A percentile compares a stretch with the other conserved stretches of the same genome.
These are phyloP conservation scores for Arthrobotrys megalospora DNA, from an alignment of 2,329 filamentous ascomycete species.

Conservation along the genomic window DNA sequence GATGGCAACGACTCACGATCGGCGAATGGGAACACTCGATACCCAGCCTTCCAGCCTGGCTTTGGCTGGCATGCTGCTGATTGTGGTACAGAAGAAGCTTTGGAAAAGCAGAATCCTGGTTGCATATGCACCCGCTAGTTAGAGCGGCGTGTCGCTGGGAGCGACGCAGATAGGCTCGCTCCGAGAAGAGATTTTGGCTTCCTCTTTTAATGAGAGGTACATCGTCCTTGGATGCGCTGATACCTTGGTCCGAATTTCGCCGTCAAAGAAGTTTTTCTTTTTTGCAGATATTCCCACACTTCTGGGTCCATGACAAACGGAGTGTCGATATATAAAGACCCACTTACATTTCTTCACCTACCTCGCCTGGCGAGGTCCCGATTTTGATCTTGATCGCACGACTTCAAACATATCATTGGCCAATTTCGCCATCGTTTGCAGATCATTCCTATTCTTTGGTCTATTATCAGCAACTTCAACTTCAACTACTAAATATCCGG, in stretches of 20 bases:
- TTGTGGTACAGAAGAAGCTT: constrained; percentile 58
- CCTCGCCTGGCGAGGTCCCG: constrained; percentile 43
- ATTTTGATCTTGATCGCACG: constrained; percentile 47
- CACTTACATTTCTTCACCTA: constrained; percentile 43
- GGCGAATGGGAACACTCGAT: constrained; percentile 49
- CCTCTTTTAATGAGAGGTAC: constrained; percentile 37
- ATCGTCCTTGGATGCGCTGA: constrained; percentile 32
- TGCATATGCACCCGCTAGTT: constrained; percentile 39
- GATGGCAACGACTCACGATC: constrained; percentile 50
- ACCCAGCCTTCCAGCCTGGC: constrained; percentile 36
- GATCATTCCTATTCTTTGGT: constrained; percentile 29
- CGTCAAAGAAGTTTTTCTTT: constrained; percentile 19
- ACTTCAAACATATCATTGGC: constrained; percentile 18
- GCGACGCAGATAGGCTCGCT: constrained; percentile 55
- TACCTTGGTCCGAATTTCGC: constrained; percentile 46
- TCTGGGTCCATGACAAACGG: constrained; percentile 14
- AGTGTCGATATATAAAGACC: constrained; percentile 51
- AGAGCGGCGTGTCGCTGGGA: constrained; percentile 38
- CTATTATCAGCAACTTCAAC: constrained; percentile 12
- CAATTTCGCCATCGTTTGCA: constrained; percentile 10
- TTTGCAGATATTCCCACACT: constrained; percentile 23
- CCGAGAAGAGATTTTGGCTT: constrained; percentile 45
- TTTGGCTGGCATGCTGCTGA: constrained; percentile 34
- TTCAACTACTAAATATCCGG: background rate
- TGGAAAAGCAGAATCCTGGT: constrained; percentile 45